Conservation (phyloP, 495 filamentous ascomycete species). For the Pyronema domesticum region DNA sequence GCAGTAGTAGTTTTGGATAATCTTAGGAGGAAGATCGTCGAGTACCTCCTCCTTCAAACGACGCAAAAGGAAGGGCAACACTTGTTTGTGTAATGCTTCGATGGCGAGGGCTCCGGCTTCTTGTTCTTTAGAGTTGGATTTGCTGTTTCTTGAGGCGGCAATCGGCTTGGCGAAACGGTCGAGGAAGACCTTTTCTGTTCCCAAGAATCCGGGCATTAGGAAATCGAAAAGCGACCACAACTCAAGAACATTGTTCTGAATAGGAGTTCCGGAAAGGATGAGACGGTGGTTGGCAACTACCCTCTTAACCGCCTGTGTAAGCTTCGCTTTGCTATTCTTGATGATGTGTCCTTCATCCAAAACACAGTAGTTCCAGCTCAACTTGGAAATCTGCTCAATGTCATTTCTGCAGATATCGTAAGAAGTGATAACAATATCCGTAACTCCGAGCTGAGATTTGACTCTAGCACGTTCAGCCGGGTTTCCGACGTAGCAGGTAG, state of each 20-base stretch:
- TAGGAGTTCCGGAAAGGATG: slow-evolving; percentile 90
- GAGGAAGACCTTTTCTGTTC: slow-evolving; percentile 95
- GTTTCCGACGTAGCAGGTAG: slow-evolving; percentile 76
- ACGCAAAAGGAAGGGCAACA: slow-evolving; percentile 86
- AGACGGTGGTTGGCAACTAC: slow-evolving; percentile 80
- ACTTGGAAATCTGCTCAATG: slow-evolving; percentile 58
- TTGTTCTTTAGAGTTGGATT: slow-evolving; percentile 95
- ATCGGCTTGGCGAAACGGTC: slow-evolving; percentile 97
- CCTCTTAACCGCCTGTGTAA: slow-evolving; percentile 75
- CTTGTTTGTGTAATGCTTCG: slow-evolving; percentile 93
- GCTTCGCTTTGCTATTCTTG: slow-evolving; percentile 93
- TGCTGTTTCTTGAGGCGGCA: slow-evolving; percentile 79
- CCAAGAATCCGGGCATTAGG: slow-evolving; percentile 94
- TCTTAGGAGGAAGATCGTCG: slow-evolving; percentile 92
- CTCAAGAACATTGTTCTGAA: slow-evolving; percentile 95
- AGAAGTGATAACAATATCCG: slow-evolving; percentile 88
- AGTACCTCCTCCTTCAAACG: slow-evolving; percentile 96
- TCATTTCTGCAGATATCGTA: slow-evolving; percentile 97
- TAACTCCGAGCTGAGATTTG: slow-evolving; percentile 45
- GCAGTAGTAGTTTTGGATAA: slow-evolving; percentile 98
- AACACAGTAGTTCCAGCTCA: slow-evolving; percentile 93
- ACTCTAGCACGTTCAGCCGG: slow-evolving; percentile 58
- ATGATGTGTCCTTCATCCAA: slow-evolving; percentile 96
- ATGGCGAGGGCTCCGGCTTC: slow-evolving; percentile 91
- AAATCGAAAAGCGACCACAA: slow-evolving; percentile 99